Evolutionary conservation across 768 basidiomycete genomes (phyloP).

Genomic region (Podaxis pistillaris): DNA sequence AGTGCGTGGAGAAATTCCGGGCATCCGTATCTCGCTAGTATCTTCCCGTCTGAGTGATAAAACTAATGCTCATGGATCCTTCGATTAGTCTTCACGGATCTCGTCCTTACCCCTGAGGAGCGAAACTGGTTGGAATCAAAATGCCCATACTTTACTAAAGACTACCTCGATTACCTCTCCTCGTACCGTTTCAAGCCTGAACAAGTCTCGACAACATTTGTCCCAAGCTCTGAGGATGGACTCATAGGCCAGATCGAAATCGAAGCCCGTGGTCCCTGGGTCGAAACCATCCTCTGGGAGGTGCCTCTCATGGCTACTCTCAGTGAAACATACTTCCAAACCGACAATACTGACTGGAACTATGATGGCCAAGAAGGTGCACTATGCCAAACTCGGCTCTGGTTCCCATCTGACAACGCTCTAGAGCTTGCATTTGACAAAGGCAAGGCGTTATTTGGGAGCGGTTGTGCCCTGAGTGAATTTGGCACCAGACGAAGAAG

Average conservation of each 20-base stretch:
- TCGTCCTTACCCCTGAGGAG: conserved; percentile 62
- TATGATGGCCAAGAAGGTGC: conserved; percentile 80
- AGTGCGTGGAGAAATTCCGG: conserved; percentile 60
- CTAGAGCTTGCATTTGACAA: conserved; percentile 76
- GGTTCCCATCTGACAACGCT: neutral
- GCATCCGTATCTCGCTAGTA: conserved; percentile 50
- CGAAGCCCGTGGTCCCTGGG: conserved; percentile 70
- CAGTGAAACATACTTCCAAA: conserved; percentile 84
- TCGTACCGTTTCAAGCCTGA: conserved; percentile 70
- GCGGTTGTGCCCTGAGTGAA: conserved; percentile 75
- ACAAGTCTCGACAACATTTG: conserved; percentile 66
- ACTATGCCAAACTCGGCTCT: neutral
- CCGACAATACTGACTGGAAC: conserved; percentile 77
- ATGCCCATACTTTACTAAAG: conserved; percentile 72
- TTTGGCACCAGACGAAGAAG: conserved; percentile 86
- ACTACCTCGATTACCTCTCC: conserved; percentile 78
- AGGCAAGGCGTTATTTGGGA: conserved; percentile 56
- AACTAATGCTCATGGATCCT: conserved; percentile 3
- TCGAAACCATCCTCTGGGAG: conserved; percentile 90
- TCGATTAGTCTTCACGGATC: conserved; percentile 59
- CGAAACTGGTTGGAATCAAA: conserved; percentile 57
- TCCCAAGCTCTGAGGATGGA: conserved; percentile 50
- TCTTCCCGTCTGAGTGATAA: conserved; percentile 4
- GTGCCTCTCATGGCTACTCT: conserved; percentile 92
- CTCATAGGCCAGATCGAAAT: conserved; percentile 68